Base-by-base conservation (phyloP, 345 rosid species). In the Eucalyptus tenuipes region DNA sequence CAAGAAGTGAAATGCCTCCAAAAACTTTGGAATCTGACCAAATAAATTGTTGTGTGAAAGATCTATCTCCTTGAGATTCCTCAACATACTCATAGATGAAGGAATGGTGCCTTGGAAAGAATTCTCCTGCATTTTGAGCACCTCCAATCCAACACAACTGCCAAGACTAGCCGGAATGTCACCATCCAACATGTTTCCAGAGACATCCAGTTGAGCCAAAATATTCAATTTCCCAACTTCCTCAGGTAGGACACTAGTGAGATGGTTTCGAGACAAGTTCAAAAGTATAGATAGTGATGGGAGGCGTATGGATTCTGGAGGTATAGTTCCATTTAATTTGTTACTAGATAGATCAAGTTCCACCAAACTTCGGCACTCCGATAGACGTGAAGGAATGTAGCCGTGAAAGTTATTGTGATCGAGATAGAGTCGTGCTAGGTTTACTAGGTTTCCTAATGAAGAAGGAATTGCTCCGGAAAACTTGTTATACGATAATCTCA, bases 11-110 rank as follows among this genome's bases (percentile, higher is more conserved):
- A 89, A 31, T 31, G 68, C n/a, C 37, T 66, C 37, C 2, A 92
- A 85, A 88, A 53, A 85, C 33, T 87, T 50, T 2, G 88, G 92
- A 59, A 91, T 89, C 10, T 42, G n/a, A 4, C 92, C 87, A 3
- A 88, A 89, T 22, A 92, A 88, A 71, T 92, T 91, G 53, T 91
- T 92, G 10, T 47, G 89, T 2, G 93, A 92, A 84, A 92, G 89
- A 75, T 92, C 88, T 18, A 90, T 11, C 55, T 12, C 49, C 3
- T 20, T 29, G 25, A 91, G 40, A 31, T 88, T 90, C 86, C 86
- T 86, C 44, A 92, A 61, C 8, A 82, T 66, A 45, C 89, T 87
- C 40, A 92, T 37, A 16, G 89, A 44, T 27, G 16, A 8, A 8
- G 91, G 92, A 47, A 90, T 87, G n/a, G n/a, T 1, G 4, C 91